phyloP scores from a whole-genome alignment of 495 filamentous ascomycete genomes.

The Aspergillus sclerotioniger region DNA sequence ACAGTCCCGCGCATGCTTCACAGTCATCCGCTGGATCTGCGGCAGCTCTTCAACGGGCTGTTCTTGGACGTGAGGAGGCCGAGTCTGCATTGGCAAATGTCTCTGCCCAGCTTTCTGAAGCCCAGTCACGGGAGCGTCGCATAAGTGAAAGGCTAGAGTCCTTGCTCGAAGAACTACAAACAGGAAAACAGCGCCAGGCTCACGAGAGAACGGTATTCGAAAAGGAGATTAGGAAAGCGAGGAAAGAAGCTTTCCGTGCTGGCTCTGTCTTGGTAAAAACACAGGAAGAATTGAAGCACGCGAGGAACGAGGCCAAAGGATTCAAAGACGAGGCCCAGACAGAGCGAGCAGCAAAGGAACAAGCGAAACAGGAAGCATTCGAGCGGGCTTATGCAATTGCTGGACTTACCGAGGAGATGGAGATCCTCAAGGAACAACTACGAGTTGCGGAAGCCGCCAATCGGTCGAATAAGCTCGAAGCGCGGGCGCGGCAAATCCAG shows the following conservation, averaged over 20 bases:
- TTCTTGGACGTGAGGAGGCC: constrained; percentile 81
- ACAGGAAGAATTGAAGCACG: constrained; percentile 78
- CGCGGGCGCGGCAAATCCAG: constrained; percentile 29
- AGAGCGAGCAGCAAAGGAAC: constrained; percentile 49
- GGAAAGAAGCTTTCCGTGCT: constrained; percentile 82
- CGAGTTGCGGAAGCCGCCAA: constrained; percentile 65
- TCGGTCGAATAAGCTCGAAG: constrained; percentile 30
- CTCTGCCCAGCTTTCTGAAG: constrained; percentile 67
- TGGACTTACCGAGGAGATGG: constrained; percentile 71
- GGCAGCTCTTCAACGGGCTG: constrained; percentile 74
- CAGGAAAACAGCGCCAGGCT: constrained; percentile 70
- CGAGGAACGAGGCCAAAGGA: constrained; percentile 51
- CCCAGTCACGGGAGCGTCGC: constrained; percentile 66
- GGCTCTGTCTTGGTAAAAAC: constrained; percentile 72
- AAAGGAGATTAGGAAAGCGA: constrained; percentile 77
- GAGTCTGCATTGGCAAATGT: constrained; percentile 52
- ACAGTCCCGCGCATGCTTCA: constrained; percentile 58
- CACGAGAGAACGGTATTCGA: constrained; percentile 75
- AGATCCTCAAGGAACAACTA: constrained; percentile 59
- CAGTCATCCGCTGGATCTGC: constrained; percentile 43
- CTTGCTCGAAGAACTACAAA: constrained; percentile 74
- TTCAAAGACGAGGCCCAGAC: constrained; percentile 53
- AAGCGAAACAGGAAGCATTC: constrained; percentile 75
- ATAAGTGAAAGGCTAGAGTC: constrained; percentile 76
- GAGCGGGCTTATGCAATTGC: constrained; percentile 69